A percentile compares a stretch with the other conserved stretches of the same genome.
These are phyloP conservation scores for Oropetium thomaeum DNA, from an alignment of 176 grass and related monocot species.

Conservation along the genomic window DNA sequence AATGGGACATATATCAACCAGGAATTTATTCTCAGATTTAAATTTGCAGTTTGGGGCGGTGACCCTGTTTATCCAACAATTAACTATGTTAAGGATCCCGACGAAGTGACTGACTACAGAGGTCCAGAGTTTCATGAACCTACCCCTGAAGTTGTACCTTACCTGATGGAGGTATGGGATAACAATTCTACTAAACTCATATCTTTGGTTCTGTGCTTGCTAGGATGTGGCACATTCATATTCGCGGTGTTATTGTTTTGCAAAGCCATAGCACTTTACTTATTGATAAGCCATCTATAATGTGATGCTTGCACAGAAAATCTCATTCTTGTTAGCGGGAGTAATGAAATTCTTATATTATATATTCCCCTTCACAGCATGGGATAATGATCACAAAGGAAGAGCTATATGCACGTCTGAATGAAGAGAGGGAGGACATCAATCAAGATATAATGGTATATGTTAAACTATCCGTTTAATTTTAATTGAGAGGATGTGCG, in stretches of 20 bases:
- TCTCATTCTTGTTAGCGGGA: background rate
- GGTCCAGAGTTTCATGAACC: conserved; percentile 89
- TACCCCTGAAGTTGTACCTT: conserved; percentile 73
- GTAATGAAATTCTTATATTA: conserved; percentile 14
- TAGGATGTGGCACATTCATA: conserved; percentile 28
- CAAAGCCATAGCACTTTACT: conserved; percentile 10
- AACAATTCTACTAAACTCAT: conserved; percentile 2
- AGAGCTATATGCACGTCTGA: conserved; percentile 70
- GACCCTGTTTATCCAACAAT: conserved; percentile 99
- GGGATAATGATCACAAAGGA: conserved; percentile 73
- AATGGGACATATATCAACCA: conserved; percentile 3
- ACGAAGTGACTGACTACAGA: conserved; percentile 75
- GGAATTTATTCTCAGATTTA: conserved; percentile 24
- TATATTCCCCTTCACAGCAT: conserved; percentile 45
- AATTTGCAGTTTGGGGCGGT: conserved; percentile 84
- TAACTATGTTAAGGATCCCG: conserved; percentile 90
- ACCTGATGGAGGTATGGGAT: conserved; percentile 69
- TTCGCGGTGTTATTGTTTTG: background rate
- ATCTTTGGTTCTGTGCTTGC: conserved; percentile 3
- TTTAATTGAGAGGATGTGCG: background rate
- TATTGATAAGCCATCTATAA: conserved; percentile 23
- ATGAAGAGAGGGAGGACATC: conserved; percentile 54
- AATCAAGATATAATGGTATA: conserved; percentile 62
- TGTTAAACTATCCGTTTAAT: conserved; percentile 18
- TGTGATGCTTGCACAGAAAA: conserved; percentile 7